These are phyloP conservation scores for Vaccinium corymbosum DNA, from an alignment of 148 eudicot genomes.

Conservation along the genomic window DNA sequence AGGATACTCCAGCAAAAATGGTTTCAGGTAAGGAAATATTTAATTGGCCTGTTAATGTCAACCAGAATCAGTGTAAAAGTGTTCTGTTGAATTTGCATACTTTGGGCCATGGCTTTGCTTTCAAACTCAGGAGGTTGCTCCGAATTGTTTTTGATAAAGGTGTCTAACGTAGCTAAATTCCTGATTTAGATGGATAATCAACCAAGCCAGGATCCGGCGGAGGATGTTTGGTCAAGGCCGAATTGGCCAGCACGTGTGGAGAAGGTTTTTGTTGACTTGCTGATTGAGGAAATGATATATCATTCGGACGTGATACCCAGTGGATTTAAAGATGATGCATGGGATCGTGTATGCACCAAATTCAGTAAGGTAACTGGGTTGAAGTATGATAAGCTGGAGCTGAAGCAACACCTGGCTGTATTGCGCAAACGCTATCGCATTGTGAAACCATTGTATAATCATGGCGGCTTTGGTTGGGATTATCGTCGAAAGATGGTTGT, in stretches of 20 bases:
- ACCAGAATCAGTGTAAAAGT: neutral
- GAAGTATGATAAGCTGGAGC: constrained; percentile 17
- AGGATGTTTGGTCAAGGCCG: constrained; percentile 20
- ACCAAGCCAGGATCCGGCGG: constrained; percentile 3
- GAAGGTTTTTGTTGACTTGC: constrained; percentile 22
- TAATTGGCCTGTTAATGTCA: neutral
- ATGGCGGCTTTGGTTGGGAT: constrained; percentile 26
- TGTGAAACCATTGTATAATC: constrained; percentile 22
- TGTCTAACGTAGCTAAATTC: neutral
- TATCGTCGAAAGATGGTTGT: constrained; percentile 22
- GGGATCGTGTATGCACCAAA: constrained; percentile 18
- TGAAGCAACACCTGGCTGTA: constrained; percentile 21
- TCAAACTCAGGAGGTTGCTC: neutral
- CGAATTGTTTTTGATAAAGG: too few species aligned
- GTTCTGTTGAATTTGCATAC: neutral
- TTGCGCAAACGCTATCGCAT: constrained; percentile 16
- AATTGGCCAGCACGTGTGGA: constrained; percentile 23
- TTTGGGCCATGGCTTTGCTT: neutral
- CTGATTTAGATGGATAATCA: constrained; percentile 13
- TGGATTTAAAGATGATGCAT: constrained; percentile 18
- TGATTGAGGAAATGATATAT: constrained; percentile 21
- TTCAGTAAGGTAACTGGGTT: constrained; percentile 18
- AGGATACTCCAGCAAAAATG: neutral
- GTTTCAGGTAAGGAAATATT: neutral
- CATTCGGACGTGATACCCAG: constrained; percentile 21